These are phyloP conservation scores for Kalmanozyma brasiliensis DNA, from an alignment of 1,284 basidiomycete genomes.

Conservation along the genomic window DNA sequence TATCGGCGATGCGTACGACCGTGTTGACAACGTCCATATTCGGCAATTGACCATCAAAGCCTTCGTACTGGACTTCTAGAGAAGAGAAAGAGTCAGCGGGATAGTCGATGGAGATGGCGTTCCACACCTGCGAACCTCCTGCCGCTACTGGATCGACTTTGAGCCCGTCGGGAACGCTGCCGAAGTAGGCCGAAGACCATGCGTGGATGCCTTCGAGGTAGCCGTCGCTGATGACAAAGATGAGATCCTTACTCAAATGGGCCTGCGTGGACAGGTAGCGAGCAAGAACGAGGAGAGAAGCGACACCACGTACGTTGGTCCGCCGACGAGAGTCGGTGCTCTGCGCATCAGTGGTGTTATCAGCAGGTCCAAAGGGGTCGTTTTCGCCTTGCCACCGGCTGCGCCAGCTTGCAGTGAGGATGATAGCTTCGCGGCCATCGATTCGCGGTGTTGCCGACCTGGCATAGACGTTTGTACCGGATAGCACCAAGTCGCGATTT, in stretches of 20 bases:
- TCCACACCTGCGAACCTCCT: conserved; percentile 74
- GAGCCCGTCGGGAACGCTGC: conserved; percentile 74
- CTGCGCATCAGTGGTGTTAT: conserved; percentile 5
- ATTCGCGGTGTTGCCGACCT: conserved; percentile 83
- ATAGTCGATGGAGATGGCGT: conserved; percentile 92
- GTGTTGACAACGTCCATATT: conserved; percentile 96
- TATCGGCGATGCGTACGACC: conserved; percentile 77
- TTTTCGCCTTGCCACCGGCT: conserved; percentile 42
- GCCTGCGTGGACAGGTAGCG: conserved; percentile 75
- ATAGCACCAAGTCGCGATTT: conserved; percentile 8
- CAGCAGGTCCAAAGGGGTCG: conserved; percentile 25
- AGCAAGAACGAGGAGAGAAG: conserved; percentile 83
- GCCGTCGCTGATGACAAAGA: conserved; percentile 89
- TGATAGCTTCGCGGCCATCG: conserved; percentile 84
- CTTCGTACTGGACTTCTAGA: conserved; percentile 91
- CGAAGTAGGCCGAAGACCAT: conserved; percentile 87
- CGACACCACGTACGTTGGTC: conserved; percentile 85
- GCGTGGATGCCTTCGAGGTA: conserved; percentile 91
- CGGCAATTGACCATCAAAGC: conserved; percentile 90
- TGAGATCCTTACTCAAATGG: conserved; percentile 74
- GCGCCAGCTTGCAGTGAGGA: conserved; percentile 69
- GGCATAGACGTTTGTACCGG: conserved; percentile 84
- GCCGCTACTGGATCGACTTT: conserved; percentile 73
- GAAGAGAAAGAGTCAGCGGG: conserved; percentile 95
- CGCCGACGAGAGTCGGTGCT: conserved; percentile 68